Evolutionary conservation across 768 basidiomycete genomes (phyloP).

Genomic region (Leccinellum albellum): DNA sequence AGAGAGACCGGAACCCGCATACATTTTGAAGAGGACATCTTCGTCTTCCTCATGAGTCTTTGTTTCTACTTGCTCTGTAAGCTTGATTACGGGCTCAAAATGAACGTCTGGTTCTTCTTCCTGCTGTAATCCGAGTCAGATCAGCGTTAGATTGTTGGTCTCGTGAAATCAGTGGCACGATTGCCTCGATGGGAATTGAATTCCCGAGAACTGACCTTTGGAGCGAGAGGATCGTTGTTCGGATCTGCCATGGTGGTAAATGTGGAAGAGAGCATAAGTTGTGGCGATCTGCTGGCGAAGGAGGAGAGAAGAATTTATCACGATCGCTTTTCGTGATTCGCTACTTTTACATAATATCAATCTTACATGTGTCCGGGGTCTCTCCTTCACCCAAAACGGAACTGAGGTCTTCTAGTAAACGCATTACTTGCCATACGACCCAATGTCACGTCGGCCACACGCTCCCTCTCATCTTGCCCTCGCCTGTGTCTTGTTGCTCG

Average conservation of each 20-base stretch:
- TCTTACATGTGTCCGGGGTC: constrained; percentile 28
- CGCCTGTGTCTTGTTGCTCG: constrained; percentile 39
- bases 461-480: constrained; percentile 37
- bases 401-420: neutral
- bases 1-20: constrained; percentile 30
- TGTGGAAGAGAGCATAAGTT: constrained; percentile 9
- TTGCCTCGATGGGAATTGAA: constrained; percentile 20
- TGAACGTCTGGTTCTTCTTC: constrained; percentile 84
- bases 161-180: constrained; percentile 28
- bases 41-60: constrained; percentile 97
- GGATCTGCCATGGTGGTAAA: constrained; percentile 53
- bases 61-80: constrained; percentile 92
- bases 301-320: constrained; percentile 23
- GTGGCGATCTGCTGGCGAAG: constrained; percentile 7
- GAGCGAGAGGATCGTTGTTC: constrained; percentile 59
- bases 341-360: constrained; percentile 9
- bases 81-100: constrained; percentile 95
- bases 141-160: constrained; percentile 21
- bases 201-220: constrained; percentile 52
- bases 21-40: constrained; percentile 94
- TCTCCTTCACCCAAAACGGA: constrained; percentile 3
- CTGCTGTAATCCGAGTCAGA: constrained; percentile 29
- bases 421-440: constrained; percentile 16
- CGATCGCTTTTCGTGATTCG: constrained; percentile 17
- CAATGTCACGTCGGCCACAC: constrained; percentile 34